Base-by-base conservation (phyloP, 345 rosid genomes). In the Dimocarpus longan region DNA sequence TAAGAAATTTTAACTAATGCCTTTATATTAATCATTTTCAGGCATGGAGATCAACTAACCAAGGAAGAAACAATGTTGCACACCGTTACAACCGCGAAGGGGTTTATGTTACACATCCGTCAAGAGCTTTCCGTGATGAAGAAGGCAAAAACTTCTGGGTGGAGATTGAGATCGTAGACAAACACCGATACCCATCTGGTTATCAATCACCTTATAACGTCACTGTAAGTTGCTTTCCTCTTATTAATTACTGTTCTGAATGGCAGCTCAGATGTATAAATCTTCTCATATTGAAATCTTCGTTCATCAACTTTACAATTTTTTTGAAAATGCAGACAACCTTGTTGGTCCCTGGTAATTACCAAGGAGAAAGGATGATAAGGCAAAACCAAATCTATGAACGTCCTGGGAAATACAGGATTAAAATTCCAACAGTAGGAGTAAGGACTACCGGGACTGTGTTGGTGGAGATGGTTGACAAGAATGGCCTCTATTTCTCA, bases 141-240 rank as follows among this genome's bases (percentile, higher is more conserved):
- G 99, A 97, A 89, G 99, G 99, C 82, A 94, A 92, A 91, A 89
- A 54, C 88, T 94, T 94, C 84, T 96, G 98, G 98, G 89, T 93
- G 80, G 99, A 97, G 88, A 84, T 97, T 74, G 98, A 97, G 85
- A 94, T 97, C 76, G 92, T 94, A 32, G 98, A 97, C 81, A 85
- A 83, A 57, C 83, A 97, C 79, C 88, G 98, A 91, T 84, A 80
- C 81, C 98, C 99, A 48, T 93, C 98, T 57, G 98, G 99, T 74
- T 81, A 83, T 68, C 98, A 93, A 83, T 96, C 91, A 70, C 98
- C 98, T 11, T 97, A 97, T 77, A 94, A 94, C 82, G 95, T 97
- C 77, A 91, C 99, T 54, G 99, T 93, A 87, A 85, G 99, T 78
- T 80, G 74, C 80, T 73, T 32, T 42, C 60, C 24, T 39, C 10